Percentiles rank a stretch among this genome's conserved stretches.
Conservation (phyloP, 2,329 filamentous ascomycete genomes). For the Bipolaris oryzae region DNA sequence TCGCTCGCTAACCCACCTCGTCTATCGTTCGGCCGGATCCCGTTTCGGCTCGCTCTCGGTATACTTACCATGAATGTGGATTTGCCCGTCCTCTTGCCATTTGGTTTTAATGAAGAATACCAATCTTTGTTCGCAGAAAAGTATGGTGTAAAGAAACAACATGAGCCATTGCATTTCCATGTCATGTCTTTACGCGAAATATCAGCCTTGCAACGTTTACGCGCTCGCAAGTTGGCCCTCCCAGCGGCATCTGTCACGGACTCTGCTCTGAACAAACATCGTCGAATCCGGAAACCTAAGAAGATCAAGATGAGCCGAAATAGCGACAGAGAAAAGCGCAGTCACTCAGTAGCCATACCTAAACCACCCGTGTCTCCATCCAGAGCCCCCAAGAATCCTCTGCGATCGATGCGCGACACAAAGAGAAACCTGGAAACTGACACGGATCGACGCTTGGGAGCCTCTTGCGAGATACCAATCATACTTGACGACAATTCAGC, state of each 20-base stretch:
- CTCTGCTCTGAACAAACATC: neutral
- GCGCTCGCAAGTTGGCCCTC: neutral
- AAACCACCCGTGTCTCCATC: neutral
- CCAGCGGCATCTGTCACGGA: neutral
- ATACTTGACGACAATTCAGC: slow-evolving; percentile 20
- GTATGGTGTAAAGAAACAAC: neutral
- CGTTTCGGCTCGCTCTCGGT: slow-evolving; percentile 27
- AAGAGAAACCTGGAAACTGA: neutral
- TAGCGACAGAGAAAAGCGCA: slow-evolving; percentile 1
- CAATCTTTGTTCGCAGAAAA: neutral
- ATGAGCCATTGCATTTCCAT: neutral
- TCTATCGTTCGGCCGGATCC: neutral
- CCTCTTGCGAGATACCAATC: slow-evolving; percentile 13
- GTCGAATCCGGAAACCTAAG: neutral
- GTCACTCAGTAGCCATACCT: neutral
- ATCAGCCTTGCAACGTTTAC: neutral
- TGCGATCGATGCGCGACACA: neutral
- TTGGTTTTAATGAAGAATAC: slow-evolving; percentile 12
- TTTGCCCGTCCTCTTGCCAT: slow-evolving; percentile 16
- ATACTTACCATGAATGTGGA: slow-evolving; percentile 3
- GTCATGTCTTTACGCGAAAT: neutral
- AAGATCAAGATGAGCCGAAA: neutral
- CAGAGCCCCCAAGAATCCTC: neutral
- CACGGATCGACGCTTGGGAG: slow-evolving; percentile 1
- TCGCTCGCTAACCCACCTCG: neutral